A percentile compares a stretch with the other conserved stretches of the same genome.
Evolutionary conservation across 768 basidiomycete species (phyloP).

Genomic region (Calocera cornea): DNA sequence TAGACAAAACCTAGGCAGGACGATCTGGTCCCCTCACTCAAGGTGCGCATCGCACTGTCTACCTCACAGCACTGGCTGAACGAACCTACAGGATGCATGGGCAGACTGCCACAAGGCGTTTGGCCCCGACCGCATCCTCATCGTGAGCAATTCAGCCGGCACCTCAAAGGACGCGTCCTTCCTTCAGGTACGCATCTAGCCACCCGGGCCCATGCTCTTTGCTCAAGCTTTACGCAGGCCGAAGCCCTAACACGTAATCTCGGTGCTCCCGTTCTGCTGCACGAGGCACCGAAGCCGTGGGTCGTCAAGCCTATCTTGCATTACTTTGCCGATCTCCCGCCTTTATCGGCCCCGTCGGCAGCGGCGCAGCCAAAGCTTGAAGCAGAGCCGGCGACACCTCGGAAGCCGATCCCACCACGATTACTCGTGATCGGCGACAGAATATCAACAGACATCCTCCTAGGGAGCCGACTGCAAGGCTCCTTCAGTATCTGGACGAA

Average conservation of each 20-base stretch:
- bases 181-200: neutral
- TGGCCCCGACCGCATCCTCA: neutral
- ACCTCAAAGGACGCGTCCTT: neutral
- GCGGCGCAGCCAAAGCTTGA: neutral
- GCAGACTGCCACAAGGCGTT: neutral
- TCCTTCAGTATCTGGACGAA: neutral
- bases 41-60: neutral
- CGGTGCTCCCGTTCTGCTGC: neutral
- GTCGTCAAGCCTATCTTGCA: neutral
- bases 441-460: neutral
- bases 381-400: neutral
- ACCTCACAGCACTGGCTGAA: neutral
- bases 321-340: neutral
- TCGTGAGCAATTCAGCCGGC: neutral
- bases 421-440: neutral
- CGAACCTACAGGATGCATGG: neutral
- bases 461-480: neutral
- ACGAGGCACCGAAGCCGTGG: constrained; percentile 1
- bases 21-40: neutral
- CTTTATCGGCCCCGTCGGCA: neutral
- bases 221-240: neutral
- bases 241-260: neutral
- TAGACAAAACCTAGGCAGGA: neutral
- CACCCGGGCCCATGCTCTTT: neutral
- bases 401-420: neutral